Conservation (phyloP, 345 rosid genomes). For the Raphanus sativus region DNA sequence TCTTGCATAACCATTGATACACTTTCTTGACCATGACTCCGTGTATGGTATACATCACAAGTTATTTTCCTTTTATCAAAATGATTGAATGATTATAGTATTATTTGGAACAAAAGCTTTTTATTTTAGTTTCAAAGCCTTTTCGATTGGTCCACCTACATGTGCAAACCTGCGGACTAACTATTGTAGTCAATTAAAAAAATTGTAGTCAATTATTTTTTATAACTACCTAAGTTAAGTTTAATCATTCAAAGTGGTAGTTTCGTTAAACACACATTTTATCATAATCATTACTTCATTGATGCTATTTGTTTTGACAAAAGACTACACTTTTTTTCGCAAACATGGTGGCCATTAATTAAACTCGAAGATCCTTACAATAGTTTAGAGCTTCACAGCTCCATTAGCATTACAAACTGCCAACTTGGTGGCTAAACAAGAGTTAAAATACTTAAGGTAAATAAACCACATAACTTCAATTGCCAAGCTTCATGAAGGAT, state of each 20-base stretch:
- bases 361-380: too few relatives aligned
- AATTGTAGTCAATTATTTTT: neutral
- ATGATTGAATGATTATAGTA: slow-evolving; percentile 6
- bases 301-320: neutral
- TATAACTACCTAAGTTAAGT: slow-evolving; percentile 23
- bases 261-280: slow-evolving; percentile 17
- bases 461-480: too few relatives aligned
- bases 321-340: too few relatives aligned
- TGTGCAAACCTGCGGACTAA: slow-evolving; percentile 28
- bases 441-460: too few relatives aligned
- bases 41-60: slow-evolving; percentile 4
- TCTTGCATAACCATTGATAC: slow-evolving; percentile 7
- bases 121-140: slow-evolving; percentile 8
- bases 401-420: too few relatives aligned
- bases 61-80: neutral
- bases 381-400: too few relatives aligned
- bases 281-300: slow-evolving; percentile 14
- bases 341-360: too few relatives aligned
- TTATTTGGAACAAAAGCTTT: neutral
- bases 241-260: slow-evolving; percentile 25
- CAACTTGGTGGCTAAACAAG: too few relatives aligned
- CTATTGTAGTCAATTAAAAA: neutral
- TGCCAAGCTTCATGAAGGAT: too few relatives aligned
- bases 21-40: slow-evolving; percentile 2
- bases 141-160: slow-evolving; percentile 39